phyloP scores from a whole-genome alignment of 176 grass and related monocot genomes.

The Saccharum spontaneum region DNA sequence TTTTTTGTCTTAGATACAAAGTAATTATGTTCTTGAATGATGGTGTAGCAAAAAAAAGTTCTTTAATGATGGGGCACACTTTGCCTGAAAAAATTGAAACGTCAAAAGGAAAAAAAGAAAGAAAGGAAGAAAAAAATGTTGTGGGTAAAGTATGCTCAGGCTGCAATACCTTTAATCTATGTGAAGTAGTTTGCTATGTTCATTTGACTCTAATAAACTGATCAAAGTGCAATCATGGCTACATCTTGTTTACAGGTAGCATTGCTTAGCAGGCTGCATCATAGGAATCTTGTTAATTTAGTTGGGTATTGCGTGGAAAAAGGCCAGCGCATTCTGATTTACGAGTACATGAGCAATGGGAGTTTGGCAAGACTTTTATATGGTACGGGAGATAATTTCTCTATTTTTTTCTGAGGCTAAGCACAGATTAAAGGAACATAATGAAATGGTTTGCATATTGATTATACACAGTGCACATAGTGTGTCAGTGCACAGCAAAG shows the following conservation, averaged over 20 bases:
- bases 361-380: constrained; percentile 85
- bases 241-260: constrained; percentile 59
- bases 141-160: background rate
- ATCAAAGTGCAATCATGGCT: constrained; percentile 10
- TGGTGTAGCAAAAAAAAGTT: background rate
- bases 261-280: constrained; percentile 94
- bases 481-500: background rate
- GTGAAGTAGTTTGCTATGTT: constrained; percentile 5
- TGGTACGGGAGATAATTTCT: constrained; percentile 50
- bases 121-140: background rate
- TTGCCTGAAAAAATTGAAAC: background rate
- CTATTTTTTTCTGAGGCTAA: constrained; percentile 1
- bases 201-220: constrained; percentile 26
- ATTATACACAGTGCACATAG: background rate
- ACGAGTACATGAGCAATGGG: constrained; percentile 98
- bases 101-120: background rate
- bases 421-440: background rate
- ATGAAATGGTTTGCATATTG: constrained; percentile 6
- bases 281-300: constrained; percentile 99
- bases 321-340: constrained; percentile 79
- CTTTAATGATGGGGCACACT: constrained; percentile 13
- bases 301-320: constrained; percentile 98
- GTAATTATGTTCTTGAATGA: constrained; percentile 19
- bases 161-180: constrained; percentile 13
- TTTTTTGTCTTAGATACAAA: background rate